Evolutionary conservation across 306 rosid genomes (phyloP).

Genomic region (Hippophae gyantsensis): DNA sequence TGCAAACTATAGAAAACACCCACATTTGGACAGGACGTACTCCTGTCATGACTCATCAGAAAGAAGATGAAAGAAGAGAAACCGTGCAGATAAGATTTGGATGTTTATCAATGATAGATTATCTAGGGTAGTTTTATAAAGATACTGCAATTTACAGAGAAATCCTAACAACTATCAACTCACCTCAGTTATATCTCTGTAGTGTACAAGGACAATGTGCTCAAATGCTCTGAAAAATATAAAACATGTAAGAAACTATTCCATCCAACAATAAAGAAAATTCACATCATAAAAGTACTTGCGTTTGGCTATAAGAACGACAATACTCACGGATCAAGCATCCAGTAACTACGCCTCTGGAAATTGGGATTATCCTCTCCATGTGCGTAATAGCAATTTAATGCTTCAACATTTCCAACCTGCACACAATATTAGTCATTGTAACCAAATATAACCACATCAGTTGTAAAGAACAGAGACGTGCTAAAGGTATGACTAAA

Average conservation of each 20-base stretch:
- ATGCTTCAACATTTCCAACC: conserved; percentile 84
- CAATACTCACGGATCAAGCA: conserved; percentile 83
- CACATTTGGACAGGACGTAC: too few species aligned
- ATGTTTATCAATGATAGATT: not conserved
- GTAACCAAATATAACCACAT: not conserved
- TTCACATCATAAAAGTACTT: conserved; percentile 11
- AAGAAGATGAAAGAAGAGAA: not conserved
- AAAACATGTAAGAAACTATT: conserved; percentile 19
- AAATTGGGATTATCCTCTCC: conserved; percentile 81
- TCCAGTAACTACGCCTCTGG: conserved; percentile 96
- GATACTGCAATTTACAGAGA: not conserved
- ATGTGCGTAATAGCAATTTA: conserved; percentile 95
- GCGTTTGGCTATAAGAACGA: conserved; percentile 14
- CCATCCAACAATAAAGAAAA: conserved; percentile 5
- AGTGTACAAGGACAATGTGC: conserved; percentile 93
- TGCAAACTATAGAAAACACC: not conserved
- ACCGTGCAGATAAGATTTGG: not conserved
- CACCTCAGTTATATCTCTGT: conserved; percentile 78
- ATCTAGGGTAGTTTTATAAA: not conserved
- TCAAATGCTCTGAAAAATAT: conserved; percentile 67
- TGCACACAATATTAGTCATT: conserved; percentile 27
- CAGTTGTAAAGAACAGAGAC: conserved; percentile 4
- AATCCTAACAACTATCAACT: conserved; percentile 25
- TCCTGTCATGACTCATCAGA: too few species aligned
- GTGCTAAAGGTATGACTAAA: conserved; percentile 4